Percentiles rank a stretch among this genome's conserved stretches.
These are phyloP conservation scores for Cucurbita argyrosperma DNA, from an alignment of 306 rosid genomes.

Conservation along the genomic window DNA sequence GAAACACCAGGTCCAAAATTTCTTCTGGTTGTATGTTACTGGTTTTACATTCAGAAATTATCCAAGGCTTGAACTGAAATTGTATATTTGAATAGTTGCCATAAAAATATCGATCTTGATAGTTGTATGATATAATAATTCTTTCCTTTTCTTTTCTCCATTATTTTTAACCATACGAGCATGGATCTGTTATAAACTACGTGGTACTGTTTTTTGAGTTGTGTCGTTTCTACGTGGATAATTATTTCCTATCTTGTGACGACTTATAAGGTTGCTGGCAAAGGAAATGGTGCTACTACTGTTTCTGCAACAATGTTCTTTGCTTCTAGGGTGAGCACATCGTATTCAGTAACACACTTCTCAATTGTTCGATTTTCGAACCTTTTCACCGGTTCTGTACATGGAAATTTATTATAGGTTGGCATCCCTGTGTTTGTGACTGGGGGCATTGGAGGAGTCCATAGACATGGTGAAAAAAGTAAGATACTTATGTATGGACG, in stretches of 20 bases:
- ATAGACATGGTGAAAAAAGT: slow-evolving; percentile 75
- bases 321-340: slow-evolving; percentile 47
- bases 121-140: neutral
- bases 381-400: neutral
- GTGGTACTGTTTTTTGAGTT: slow-evolving; percentile 1
- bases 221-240: slow-evolving; percentile 2
- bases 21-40: neutral
- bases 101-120: neutral
- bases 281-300: slow-evolving; percentile 86
- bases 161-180: neutral
- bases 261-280: slow-evolving; percentile 47
- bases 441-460: slow-evolving; percentile 95
- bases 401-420: slow-evolving; percentile 31
- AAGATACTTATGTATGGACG: slow-evolving; percentile 16
- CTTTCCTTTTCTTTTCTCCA: neutral
- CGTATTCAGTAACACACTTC: neutral
- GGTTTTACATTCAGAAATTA: neutral
- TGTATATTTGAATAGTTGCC: neutral
- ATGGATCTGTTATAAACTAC: neutral
- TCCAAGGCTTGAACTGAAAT: neutral
- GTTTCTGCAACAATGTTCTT: slow-evolving; percentile 87
- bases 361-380: neutral
- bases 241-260: neutral
- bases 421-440: slow-evolving; percentile 76
- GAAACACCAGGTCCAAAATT: neutral